Evolutionary conservation across 805 yeast species (phyloP).

Genomic region (Ogataea angusta): DNA sequence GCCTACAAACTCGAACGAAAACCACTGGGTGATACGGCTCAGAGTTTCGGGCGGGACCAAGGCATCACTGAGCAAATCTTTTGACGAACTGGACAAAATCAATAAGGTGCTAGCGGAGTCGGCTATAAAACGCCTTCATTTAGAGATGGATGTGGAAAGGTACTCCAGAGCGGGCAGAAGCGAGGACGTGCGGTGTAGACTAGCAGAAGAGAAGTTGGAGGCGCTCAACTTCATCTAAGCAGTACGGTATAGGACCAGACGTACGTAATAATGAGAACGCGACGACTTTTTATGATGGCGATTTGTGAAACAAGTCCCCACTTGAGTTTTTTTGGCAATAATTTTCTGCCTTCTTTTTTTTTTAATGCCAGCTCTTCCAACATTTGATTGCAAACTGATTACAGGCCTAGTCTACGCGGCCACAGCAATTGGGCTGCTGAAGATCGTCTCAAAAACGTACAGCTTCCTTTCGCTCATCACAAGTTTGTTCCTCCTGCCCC

Average conservation of each 20-base stretch:
- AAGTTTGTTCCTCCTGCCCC: constrained; percentile 64
- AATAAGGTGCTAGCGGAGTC: constrained; percentile 18
- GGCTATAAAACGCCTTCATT: constrained; percentile 19
- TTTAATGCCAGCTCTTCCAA: not conserved
- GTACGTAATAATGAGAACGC: too few relatives aligned
- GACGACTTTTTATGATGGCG: too few relatives aligned
- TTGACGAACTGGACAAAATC: constrained; percentile 24
- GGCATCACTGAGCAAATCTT: constrained; percentile 13
- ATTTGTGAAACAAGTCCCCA: not conserved
- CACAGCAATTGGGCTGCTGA: constrained; percentile 60
- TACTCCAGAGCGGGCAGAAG: constrained; percentile 23
- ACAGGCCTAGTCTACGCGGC: constrained; percentile 35
- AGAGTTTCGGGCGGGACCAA: constrained; percentile 22
- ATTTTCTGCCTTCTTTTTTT: not conserved
- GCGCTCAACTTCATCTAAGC: constrained; percentile 41
- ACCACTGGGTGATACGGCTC: constrained; percentile 32
- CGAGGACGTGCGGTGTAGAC: constrained; percentile 26
- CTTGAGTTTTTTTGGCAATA: not conserved
- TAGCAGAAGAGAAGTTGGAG: constrained; percentile 45
- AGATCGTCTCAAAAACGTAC: constrained; percentile 49
- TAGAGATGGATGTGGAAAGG: constrained; percentile 29
- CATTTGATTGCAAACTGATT: constrained; percentile 4
- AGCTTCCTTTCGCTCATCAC: constrained; percentile 51
- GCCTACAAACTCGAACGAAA: constrained; percentile 11
- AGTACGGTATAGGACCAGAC: not conserved